Evolutionary conservation across 768 basidiomycete genomes (phyloP).

Genomic region (Leccinum obscurum): DNA sequence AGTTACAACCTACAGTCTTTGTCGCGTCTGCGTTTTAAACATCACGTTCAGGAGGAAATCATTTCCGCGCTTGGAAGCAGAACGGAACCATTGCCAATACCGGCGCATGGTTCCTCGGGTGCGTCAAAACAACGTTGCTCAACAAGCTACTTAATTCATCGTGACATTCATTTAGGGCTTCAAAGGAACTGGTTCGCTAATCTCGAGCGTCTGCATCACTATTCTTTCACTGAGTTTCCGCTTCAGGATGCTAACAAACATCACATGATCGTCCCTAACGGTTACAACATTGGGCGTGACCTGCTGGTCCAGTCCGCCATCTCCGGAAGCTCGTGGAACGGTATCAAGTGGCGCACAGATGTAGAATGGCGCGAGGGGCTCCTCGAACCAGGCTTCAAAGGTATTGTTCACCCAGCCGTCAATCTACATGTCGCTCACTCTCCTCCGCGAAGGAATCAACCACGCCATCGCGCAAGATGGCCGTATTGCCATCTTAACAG

Average conservation of each 20-base stretch:
- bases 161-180: slow-evolving; percentile 51
- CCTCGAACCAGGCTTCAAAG: slow-evolving; percentile 65
- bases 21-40: slow-evolving; percentile 3
- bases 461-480: slow-evolving; percentile 84
- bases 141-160: slow-evolving; percentile 1
- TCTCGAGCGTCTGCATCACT: neutral
- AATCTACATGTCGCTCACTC: neutral
- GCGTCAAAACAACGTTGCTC: slow-evolving; percentile 24
- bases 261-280: slow-evolving; percentile 75
- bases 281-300: slow-evolving; percentile 83
- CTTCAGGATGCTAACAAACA: slow-evolving; percentile 54
- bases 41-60: slow-evolving; percentile 65
- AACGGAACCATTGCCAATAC: slow-evolving; percentile 71
- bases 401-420: slow-evolving; percentile 36
- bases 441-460: slow-evolving; percentile 57
- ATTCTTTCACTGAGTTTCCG: slow-evolving; percentile 3
- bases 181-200: slow-evolving; percentile 60
- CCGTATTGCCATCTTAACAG: slow-evolving; percentile 74
- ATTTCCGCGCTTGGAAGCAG: slow-evolving; percentile 89
- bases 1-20: slow-evolving; percentile 3
- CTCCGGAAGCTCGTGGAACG: slow-evolving; percentile 59
- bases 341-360: slow-evolving; percentile 72
- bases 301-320: slow-evolving; percentile 69
- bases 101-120: slow-evolving; percentile 87
- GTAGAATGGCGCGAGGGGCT: slow-evolving; percentile 76